A percentile compares a stretch with the other conserved stretches of the same genome.
Evolutionary conservation across 108 stramenopile species (phyloP).

Genomic region (Aurantiochytrium sp.): DNA sequence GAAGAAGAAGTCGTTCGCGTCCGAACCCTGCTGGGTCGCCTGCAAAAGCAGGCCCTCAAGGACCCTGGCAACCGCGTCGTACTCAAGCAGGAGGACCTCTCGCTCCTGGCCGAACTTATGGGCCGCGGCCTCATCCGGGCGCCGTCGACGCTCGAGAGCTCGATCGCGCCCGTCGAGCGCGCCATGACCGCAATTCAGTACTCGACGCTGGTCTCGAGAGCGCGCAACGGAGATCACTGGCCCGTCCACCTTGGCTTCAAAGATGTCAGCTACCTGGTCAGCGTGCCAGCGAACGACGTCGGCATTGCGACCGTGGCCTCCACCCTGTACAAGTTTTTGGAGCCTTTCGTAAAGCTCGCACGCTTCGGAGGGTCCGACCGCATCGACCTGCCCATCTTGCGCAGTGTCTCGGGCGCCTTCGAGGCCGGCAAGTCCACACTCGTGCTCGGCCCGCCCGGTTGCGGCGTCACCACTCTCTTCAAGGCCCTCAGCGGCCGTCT

Average conservation of each 20-base stretch:
- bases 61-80: not conserved
- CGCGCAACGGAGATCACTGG: not conserved
- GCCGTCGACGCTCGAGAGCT: not conserved
- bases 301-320: not conserved
- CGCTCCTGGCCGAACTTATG: not conserved
- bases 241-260: not conserved
- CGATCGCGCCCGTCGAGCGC: not conserved
- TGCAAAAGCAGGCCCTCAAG: too few species aligned
- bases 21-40: too few species aligned
- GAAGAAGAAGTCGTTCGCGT: too few species aligned
- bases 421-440: not conserved
- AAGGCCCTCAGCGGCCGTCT: not conserved
- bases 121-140: not conserved
- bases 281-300: not conserved
- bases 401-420: not conserved
- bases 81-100: not conserved
- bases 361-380: not conserved
- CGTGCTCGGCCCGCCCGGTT: conserved; percentile 2
- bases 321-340: not conserved
- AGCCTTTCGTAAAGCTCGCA: not conserved
- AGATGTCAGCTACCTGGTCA: not conserved
- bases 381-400: not conserved
- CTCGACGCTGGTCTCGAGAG: not conserved
- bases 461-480: conserved; percentile 6
- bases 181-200: not conserved